These are phyloP conservation scores for Blastomyces emzantsi DNA, from an alignment of 2,329 filamentous ascomycete genomes.

Conservation along the genomic window DNA sequence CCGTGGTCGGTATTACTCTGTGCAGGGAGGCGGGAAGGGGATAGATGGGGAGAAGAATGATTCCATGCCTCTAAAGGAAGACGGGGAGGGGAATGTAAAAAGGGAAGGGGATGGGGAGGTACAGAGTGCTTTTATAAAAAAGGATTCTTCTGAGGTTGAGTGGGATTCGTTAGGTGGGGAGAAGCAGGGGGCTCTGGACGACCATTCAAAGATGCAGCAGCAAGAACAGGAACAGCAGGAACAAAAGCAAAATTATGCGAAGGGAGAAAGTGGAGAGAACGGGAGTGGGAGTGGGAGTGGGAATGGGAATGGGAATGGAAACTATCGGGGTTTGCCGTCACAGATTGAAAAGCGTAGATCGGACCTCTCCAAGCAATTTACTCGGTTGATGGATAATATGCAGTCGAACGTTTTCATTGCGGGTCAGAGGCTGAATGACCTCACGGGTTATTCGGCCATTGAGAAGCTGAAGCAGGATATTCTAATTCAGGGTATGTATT, in stretches of 20 bases:
- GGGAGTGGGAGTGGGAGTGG: background rate
- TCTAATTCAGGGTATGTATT: slow-evolving; percentile 48
- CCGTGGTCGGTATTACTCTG: slow-evolving; percentile 24
- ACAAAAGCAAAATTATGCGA: background rate
- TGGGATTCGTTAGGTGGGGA: background rate
- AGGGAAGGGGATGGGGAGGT: background rate
- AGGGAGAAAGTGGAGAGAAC: background rate
- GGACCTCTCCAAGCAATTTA: slow-evolving; percentile 52
- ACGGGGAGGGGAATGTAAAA: background rate
- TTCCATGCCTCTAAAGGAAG: background rate
- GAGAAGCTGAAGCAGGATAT: slow-evolving; percentile 77
- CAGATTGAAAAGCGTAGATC: slow-evolving; percentile 47
- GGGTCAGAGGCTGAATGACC: slow-evolving; percentile 80
- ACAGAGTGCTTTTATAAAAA: background rate
- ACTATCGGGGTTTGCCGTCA: slow-evolving; percentile 38
- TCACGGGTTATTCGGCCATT: slow-evolving; percentile 90
- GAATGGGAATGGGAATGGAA: slow-evolving; percentile 3
- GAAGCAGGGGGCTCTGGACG: background rate
- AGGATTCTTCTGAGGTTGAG: background rate
- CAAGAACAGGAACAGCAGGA: background rate
- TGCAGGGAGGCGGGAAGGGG: slow-evolving; percentile 16
- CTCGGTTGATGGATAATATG: slow-evolving; percentile 74
- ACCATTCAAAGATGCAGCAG: background rate
- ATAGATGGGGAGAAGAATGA: slow-evolving; percentile 19
- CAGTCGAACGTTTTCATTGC: slow-evolving; percentile 78